Evolutionary conservation across 2,329 filamentous ascomycete genomes (phyloP), one percentile per base, ranked within the genome.

Genomic region (Calonectria leucothoes): DNA sequence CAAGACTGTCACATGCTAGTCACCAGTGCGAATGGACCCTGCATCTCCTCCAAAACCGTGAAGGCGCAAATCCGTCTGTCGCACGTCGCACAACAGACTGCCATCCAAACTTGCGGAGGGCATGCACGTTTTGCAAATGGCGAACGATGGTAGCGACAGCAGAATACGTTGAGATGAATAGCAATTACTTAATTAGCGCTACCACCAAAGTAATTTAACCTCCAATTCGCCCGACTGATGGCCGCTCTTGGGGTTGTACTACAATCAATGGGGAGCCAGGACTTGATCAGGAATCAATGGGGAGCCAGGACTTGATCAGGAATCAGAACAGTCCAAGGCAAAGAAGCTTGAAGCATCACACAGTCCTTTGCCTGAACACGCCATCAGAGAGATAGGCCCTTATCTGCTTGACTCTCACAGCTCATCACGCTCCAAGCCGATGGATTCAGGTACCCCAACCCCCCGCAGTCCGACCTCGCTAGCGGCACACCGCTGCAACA

Each of bases 31-130:
- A 39, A 45, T 45, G 42, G 42, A 39, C 33, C 55, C 55, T 61
- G 70, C 70, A 72, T 37, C 35, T 27, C 6, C n/a, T 27, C 68
- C 42, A 31, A 20, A 33, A 49, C 49, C 61, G 49, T 37, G 55
- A 27, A 3, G 37, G 52, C 33, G 23, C 52, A 33, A 37, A 33
- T 23, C 33, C 27, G 6, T 49, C 52, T 35, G 29, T 31, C 29
- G 23, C 33, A 20, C 11, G 20, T 25, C 27, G 15, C 55, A 39
- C 7, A 39, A 17, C 14, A 6, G n/a, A 39, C 37, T 29, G 55
- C 33, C 25, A 27, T 25, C n/a, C 33, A 29, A 61, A 17, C 20
- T 39, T 39, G 33, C 33, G 6, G 10, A 39, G 23, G 5, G 11
- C 3, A 61, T 39, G 7, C 6, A 33, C 17, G 4, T n/a, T 37